Evolutionary conservation across 495 filamentous ascomycete genomes (phyloP), one percentile per base, ranked within the genome.

Genomic region (Tuber borchii): DNA sequence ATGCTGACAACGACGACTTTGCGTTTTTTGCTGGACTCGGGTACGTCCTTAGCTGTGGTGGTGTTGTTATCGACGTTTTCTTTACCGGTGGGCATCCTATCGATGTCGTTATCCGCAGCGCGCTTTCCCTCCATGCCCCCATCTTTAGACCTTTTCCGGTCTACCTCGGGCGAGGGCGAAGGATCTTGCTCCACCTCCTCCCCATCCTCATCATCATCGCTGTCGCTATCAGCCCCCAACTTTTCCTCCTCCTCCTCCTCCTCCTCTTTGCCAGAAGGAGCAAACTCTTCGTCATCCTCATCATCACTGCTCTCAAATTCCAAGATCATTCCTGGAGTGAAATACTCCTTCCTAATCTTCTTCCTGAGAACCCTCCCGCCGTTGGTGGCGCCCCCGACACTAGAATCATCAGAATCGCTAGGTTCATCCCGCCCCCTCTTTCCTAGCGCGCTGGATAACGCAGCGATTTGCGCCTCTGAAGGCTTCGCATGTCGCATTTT

Each of bases 321-420:
- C 56, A 65, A 19, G 26, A 65, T 14, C 56, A 65, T 65, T 31
- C 56, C 56, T 34, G 56, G 56, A 34, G 56, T 17, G 14, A 6
- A 65, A 65, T 65, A 65, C 56, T 65, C 56, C 14, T 65, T 65
- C 17, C 56, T 31, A 12, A 65, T 65, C 56, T 65, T 65, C 56
- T 65, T 65, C 26, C 31, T 65, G 14, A 65, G 34, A 65, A 34
- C 56, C 51, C 14, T 51, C 48, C 39, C 39, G 39, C 39, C 39
- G 1, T 12, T 43, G 9, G 2, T 12, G 10, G 12, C 8, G 42
- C 42, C 42, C 42, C 42, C 45, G 20, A 46, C 17, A 46, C 45
- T 19, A 46, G 45, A 46, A 46, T 46, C 17, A 19, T 46, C 45
- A 19, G 45, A 46, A 65, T 65, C 56, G 3, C 26, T 34, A 65